These are phyloP conservation scores for Cercospora sp. DNA, from an alignment of 2,329 filamentous ascomycete species.

Conservation along the genomic window DNA sequence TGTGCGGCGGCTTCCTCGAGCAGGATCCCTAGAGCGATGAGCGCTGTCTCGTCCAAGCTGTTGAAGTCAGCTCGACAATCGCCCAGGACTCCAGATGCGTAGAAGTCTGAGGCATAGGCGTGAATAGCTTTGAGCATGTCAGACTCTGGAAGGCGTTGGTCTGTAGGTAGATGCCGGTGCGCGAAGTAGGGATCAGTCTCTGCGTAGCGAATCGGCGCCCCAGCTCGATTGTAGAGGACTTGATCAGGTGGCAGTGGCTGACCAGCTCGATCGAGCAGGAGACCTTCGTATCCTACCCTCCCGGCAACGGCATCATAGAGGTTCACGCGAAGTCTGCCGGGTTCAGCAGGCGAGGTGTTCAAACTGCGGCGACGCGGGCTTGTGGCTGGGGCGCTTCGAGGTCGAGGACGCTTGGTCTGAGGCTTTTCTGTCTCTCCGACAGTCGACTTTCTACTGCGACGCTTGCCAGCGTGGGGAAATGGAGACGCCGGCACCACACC, in stretches of 20 bases:
- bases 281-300: slow-evolving; percentile 49
- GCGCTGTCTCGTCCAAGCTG: slow-evolving; percentile 76
- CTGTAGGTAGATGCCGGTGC: slow-evolving; percentile 55
- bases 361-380: neutral
- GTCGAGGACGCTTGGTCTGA: slow-evolving; percentile 10
- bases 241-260: slow-evolving; percentile 64
- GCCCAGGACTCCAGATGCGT: slow-evolving; percentile 44
- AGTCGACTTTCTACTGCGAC: slow-evolving; percentile 15
- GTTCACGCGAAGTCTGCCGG: slow-evolving; percentile 40
- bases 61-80: slow-evolving; percentile 45
- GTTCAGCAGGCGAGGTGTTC: slow-evolving; percentile 5
- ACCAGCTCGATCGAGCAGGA: slow-evolving; percentile 42
- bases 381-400: neutral
- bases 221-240: slow-evolving; percentile 64
- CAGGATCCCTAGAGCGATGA: slow-evolving; percentile 72
- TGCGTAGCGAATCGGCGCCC: slow-evolving; percentile 66
- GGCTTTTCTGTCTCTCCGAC: slow-evolving; percentile 9
- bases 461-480: slow-evolving; percentile 7
- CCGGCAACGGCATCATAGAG: slow-evolving; percentile 72
- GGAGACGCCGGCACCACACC: neutral
- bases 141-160: slow-evolving; percentile 61
- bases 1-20: slow-evolving; percentile 69
- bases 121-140: slow-evolving; percentile 71
- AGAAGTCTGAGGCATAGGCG: slow-evolving; percentile 67
- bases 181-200: slow-evolving; percentile 73